Conservation (phyloP, 139 green algal species). For the Chlamydomonas sphaeroides region DNA sequence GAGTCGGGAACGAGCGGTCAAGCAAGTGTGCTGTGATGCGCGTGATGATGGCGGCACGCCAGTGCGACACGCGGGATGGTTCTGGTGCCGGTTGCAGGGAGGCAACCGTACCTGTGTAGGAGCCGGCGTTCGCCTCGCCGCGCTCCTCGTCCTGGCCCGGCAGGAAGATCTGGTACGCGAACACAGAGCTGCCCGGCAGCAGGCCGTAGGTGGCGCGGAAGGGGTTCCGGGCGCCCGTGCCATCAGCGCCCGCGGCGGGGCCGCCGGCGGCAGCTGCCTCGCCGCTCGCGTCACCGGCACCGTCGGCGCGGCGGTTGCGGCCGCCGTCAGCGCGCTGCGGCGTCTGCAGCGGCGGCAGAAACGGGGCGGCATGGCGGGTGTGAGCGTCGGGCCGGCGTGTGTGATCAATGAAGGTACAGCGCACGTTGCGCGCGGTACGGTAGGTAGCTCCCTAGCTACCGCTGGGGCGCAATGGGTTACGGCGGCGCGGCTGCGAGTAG, state of each 20-base stretch:
- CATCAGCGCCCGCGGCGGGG: not conserved
- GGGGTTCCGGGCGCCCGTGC: not conserved
- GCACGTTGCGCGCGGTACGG: no score
- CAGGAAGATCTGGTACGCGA: constrained; percentile 28
- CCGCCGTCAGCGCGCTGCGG: not conserved
- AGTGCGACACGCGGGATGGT: no score
- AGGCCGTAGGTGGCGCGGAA: constrained; percentile 32
- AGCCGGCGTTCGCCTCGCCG: no score
- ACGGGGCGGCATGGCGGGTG: not conserved
- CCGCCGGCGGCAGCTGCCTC: no score
- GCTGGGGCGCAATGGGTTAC: not conserved
- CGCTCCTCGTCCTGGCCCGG: constrained; percentile 13
- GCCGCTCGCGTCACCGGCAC: not conserved
- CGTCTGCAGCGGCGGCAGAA: not conserved
- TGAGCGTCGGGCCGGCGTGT: no score
- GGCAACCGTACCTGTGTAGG: no score
- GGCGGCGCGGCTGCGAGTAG: not conserved
- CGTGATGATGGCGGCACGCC: no score
- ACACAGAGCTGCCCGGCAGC: constrained; percentile 14
- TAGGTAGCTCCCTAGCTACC: no score
- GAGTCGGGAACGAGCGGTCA: no score
- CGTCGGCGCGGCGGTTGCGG: not conserved
- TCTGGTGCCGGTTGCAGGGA: no score
- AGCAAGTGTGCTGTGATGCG: no score
- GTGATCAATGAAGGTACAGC: no score